Evolutionary conservation across 2,329 filamentous ascomycete genomes (phyloP).

Genomic region (Colletotrichum lentis): DNA sequence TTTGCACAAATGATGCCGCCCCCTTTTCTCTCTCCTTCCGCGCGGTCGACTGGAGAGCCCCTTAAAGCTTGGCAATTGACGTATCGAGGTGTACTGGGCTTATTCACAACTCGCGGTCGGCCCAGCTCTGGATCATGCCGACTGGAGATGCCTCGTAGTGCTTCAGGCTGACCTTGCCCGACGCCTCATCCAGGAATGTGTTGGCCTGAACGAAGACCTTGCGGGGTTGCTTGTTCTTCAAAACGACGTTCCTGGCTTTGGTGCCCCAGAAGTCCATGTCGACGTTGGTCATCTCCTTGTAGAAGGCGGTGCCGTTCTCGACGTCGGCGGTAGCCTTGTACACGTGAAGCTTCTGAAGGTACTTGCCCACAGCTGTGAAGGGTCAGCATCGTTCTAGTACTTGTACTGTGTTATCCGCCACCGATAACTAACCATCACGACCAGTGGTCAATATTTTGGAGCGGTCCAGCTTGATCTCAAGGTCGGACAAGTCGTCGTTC

Average conservation of each 20-base stretch:
- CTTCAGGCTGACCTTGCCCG: conserved; percentile 76
- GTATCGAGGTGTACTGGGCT: not conserved
- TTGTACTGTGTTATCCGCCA: not conserved
- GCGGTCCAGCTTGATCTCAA: conserved; percentile 84
- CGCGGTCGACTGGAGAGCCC: not conserved
- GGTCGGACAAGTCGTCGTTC: conserved; percentile 77
- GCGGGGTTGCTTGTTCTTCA: conserved; percentile 80
- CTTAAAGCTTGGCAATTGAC: conserved; percentile 11
- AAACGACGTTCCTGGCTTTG: conserved; percentile 77
- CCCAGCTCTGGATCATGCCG: conserved; percentile 86
- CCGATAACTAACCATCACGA: conserved; percentile 62
- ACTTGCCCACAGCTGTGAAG: conserved; percentile 75
- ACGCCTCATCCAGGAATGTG: conserved; percentile 74
- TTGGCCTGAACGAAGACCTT: conserved; percentile 96
- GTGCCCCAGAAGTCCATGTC: conserved; percentile 83
- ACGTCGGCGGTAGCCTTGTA: conserved; percentile 92
- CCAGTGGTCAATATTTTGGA: conserved; percentile 86
- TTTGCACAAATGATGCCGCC: conserved; percentile 11
- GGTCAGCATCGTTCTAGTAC: conserved; percentile 40
- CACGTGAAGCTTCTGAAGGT: conserved; percentile 89
- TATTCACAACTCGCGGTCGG: conserved; percentile 60
- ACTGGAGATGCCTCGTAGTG: conserved; percentile 85
- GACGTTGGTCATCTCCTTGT: conserved; percentile 83
- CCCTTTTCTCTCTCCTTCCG: not conserved
- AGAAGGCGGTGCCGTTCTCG: conserved; percentile 78